phyloP scores from a whole-genome alignment of 805 yeast species.

The Wickerhamomyces silvicola region DNA sequence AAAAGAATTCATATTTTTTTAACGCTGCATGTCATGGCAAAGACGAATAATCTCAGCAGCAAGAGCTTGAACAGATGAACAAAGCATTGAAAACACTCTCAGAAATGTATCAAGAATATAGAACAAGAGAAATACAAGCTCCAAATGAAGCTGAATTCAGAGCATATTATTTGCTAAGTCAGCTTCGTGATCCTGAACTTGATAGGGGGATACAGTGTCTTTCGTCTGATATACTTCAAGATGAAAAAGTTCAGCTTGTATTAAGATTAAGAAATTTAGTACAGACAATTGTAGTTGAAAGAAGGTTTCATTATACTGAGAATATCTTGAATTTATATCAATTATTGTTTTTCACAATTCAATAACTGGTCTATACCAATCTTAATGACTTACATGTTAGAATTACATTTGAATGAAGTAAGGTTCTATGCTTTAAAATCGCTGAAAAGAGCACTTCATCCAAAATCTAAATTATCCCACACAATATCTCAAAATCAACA shows the following conservation, averaged over 20 bases:
- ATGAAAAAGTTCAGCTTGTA: slow-evolving; percentile 62
- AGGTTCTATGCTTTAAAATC: slow-evolving; percentile 68
- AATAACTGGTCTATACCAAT: slow-evolving; percentile 50
- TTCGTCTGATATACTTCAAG: slow-evolving; percentile 49
- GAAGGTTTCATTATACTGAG: slow-evolving; percentile 45
- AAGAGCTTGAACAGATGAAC: slow-evolving; percentile 90
- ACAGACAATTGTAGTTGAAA: slow-evolving; percentile 50
- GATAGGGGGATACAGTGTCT: slow-evolving; percentile 68
- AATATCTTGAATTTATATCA: slow-evolving; percentile 56
- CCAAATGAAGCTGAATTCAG: slow-evolving; percentile 92
- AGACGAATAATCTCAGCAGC: slow-evolving; percentile 86
- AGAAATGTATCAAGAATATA: slow-evolving; percentile 78
- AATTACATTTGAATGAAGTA: slow-evolving; percentile 73
- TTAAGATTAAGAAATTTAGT: slow-evolving; percentile 59
- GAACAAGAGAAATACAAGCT: slow-evolving; percentile 59
- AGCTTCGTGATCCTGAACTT: slow-evolving; percentile 76
- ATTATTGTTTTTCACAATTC: slow-evolving; percentile 53
- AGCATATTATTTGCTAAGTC: slow-evolving; percentile 77
- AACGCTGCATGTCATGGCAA: slow-evolving; percentile 82
- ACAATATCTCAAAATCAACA: slow-evolving; percentile 34
- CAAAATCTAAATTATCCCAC: slow-evolving; percentile 61
- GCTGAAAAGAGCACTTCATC: slow-evolving; percentile 60
- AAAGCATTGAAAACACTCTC: slow-evolving; percentile 84
- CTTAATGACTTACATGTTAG: slow-evolving; percentile 66
- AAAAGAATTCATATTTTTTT: slow-evolving; percentile 84